Percentiles rank a stretch among this genome's conserved stretches.
Evolutionary conservation across 495 filamentous ascomycete genomes (phyloP).

Genomic region (Neurospora cerealis): DNA sequence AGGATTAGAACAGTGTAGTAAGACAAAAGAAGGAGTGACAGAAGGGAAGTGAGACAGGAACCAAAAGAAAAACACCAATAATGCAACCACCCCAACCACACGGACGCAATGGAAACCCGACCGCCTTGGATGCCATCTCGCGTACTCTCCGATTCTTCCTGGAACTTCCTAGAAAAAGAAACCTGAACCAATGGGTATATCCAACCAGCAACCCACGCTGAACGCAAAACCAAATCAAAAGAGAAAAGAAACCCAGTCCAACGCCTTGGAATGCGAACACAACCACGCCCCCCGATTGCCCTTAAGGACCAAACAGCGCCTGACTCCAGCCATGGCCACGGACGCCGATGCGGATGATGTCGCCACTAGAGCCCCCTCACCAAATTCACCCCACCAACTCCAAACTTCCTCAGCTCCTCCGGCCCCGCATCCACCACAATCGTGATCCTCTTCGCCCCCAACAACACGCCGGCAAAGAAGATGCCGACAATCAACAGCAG

Average conservation of each 20-base stretch:
- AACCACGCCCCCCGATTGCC: neutral
- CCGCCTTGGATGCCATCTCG: neutral
- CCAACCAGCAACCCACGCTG: neutral
- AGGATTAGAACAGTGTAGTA: neutral
- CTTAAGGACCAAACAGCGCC: neutral
- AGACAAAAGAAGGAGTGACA: neutral
- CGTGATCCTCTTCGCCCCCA: constrained; percentile 3
- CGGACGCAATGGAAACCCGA: neutral
- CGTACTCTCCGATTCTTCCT: neutral
- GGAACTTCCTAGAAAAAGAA: neutral
- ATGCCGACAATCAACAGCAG: neutral
- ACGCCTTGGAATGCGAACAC: neutral
- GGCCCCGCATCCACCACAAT: neutral
- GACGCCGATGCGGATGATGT: neutral
- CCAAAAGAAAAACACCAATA: neutral
- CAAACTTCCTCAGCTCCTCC: neutral
- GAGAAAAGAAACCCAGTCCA: neutral
- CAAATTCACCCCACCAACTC: neutral
- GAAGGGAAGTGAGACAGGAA: neutral
- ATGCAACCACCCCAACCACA: neutral
- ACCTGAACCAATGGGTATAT: neutral
- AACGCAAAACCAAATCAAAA: neutral
- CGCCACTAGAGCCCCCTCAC: neutral
- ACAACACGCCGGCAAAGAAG: constrained; percentile 2
- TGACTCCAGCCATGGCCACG: neutral